Evolutionary conservation across 768 basidiomycete genomes (phyloP), one percentile per base, ranked within the genome.

Genomic region (Termitomyces sp.): DNA sequence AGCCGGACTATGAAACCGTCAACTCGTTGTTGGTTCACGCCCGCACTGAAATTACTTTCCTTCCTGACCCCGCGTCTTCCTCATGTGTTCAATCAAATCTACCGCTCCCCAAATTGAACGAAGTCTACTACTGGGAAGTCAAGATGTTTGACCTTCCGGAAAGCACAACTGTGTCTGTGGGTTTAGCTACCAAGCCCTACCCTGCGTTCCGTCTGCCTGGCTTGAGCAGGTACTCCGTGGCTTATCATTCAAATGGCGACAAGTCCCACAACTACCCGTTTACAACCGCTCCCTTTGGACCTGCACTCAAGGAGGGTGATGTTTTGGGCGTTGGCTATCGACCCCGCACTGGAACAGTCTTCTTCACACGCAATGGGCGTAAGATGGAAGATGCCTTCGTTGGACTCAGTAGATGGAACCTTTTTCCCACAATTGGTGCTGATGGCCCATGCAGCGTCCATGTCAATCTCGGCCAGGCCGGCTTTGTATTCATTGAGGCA

Each of bases 51-150:
- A 91, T 99, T 67, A 97, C 96, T 7, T 99, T 99, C 77, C 89
- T 99, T 62, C 89, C 92, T n/a, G 91, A 96, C 70, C 96, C 97
- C 24, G 90, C 92, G 35, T 94, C 94, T 20, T 90, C 93, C 2
- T 96, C 96, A 13, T 93, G 86, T 62, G 97, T 99, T 11, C 94
- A 98, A 78, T 96, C 94, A 54, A 99, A 98, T 72, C 81, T 99
- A 11, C 97, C 97, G 2, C 79, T 99, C 3, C 97, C 97, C 13
- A 98, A 98, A 71, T 81, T 98, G 54, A 99, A 99, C 76, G 97
- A 98, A 73, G 95, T 98, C 13, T 99, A 99, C 73, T 99, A 99
- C 73, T 99, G 93, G 92, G 97, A 99, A 73, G 91, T 94, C 63
- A 99, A 99, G 78, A 92, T 98, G 91, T 98, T 95, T 71, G 97